phyloP scores from a whole-genome alignment of 2,329 filamentous ascomycete species.

The Aschersonia sp. region DNA sequence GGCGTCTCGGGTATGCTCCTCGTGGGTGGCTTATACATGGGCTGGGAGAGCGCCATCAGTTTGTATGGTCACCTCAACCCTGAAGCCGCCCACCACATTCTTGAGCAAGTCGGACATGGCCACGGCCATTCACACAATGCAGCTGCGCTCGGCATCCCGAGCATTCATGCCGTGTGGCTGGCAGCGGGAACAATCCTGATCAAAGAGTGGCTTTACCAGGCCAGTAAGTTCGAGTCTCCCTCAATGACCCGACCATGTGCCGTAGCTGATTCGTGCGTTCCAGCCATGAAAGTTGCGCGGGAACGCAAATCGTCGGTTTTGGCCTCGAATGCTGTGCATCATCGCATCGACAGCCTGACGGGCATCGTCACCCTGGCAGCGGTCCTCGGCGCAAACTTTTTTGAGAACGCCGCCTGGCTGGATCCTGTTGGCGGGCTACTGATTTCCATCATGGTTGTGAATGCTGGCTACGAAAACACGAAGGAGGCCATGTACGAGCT shows the following conservation, averaged over 20 bases:
- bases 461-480: slow-evolving; percentile 79
- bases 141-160: slow-evolving; percentile 43
- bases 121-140: slow-evolving; percentile 47
- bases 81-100: slow-evolving; percentile 49
- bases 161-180: slow-evolving; percentile 88
- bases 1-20: slow-evolving; percentile 88
- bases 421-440: slow-evolving; percentile 87
- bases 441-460: slow-evolving; percentile 87
- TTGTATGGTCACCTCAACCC: slow-evolving; percentile 61
- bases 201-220: slow-evolving; percentile 95
- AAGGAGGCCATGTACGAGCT: slow-evolving; percentile 70
- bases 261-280: not conserved
- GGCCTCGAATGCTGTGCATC: slow-evolving; percentile 90
- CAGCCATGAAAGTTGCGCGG: slow-evolving; percentile 87
- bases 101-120: slow-evolving; percentile 46
- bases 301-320: slow-evolving; percentile 93
- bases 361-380: slow-evolving; percentile 84
- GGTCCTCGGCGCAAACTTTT: slow-evolving; percentile 77
- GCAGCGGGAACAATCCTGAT: slow-evolving; percentile 78
- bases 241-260: too few species aligned
- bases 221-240: slow-evolving; percentile 51
- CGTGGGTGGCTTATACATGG: slow-evolving; percentile 83
- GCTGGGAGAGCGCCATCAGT: slow-evolving; percentile 53
- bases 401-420: slow-evolving; percentile 77
- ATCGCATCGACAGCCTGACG: slow-evolving; percentile 89